Base-by-base conservation (phyloP, 2,329 filamentous ascomycete species). In the Talaromyces marneffei region DNA sequence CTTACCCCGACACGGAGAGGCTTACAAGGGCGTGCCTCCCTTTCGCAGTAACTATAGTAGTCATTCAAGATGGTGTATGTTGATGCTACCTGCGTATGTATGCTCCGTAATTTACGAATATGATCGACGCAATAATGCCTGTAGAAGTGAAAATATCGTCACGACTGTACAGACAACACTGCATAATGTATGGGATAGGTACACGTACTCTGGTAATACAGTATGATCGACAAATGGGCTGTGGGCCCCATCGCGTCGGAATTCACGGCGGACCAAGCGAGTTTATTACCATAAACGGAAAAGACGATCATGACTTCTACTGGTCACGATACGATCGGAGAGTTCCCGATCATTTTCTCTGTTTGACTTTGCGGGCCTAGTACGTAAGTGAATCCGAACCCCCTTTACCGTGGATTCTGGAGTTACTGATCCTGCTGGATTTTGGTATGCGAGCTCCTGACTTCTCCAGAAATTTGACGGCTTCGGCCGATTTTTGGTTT, bases 211-310 rank as follows among this genome's bases (percentile, higher is more conserved):
- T n/a, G n/a, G n/a, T 48, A 48, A 48, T 48, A 48, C 44, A 29
- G 44, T 48, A 48, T 48, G 44, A 48, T 48, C 44, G 44, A 48
- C 44, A 27, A 48, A 48, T 48, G 44, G 25, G 44, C 44, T 48
- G 44, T 23, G 23, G 20, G 23, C 44, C 14, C 25, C 25, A n/a
- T 48, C 44, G 44, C 44, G 44, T 29, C 44, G 44, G 44, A 48
- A 48, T 16, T 20, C 44, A 48, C 25, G 7, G 16, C 3, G 25
- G 25, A 29, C 8, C 42, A 46, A 16, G 20, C 42, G 42, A 48
- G 44, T 48, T 48, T 29, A 29, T 48, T 27, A 29, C 44, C 44
- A 29, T 29, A 48, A 48, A 25, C 25, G 44, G 44, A 10, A 48
- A 48, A n/a, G 44, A 27, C 14, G 18, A 12, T 4, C 23, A 46